Percentiles rank a stretch among this genome's conserved stretches.
Evolutionary conservation across 345 rosid genomes (phyloP).

Genomic region (Aquilaria sinensis): DNA sequence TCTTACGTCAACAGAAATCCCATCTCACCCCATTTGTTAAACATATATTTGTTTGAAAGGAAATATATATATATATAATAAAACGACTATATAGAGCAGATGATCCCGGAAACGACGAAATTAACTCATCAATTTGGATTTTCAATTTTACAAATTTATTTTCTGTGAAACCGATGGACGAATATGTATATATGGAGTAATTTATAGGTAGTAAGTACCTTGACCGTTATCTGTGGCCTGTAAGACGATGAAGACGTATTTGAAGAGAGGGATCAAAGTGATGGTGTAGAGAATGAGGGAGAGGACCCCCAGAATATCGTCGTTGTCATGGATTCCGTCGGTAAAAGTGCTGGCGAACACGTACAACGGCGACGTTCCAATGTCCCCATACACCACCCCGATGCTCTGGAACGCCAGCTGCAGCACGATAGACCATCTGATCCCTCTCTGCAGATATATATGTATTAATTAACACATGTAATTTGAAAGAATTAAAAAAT

Average conservation of each 20-base stretch:
- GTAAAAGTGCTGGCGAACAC: constrained; percentile 33
- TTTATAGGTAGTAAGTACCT: constrained; percentile 14
- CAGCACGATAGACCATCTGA: constrained; percentile 29
- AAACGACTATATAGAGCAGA: too few species aligned
- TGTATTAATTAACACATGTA: not conserved
- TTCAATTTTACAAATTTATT: too few species aligned
- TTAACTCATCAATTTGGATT: too few species aligned
- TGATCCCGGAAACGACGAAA: too few species aligned
- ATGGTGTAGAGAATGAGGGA: constrained; percentile 49
- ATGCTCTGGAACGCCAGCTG: constrained; percentile 57
- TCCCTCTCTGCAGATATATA: constrained; percentile 2
- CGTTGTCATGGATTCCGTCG: constrained; percentile 28
- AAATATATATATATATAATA: too few species aligned
- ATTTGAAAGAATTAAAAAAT: too few species aligned
- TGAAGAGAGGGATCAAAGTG: constrained; percentile 45
- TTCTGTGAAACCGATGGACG: too few species aligned
- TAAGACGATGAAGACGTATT: constrained; percentile 47
- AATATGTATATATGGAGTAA: too few species aligned
- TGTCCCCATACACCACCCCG: constrained; percentile 54
- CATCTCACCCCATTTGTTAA: too few species aligned
- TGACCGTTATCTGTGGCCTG: constrained; percentile 56
- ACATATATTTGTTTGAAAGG: too few species aligned
- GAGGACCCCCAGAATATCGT: constrained; percentile 50
- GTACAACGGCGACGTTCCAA: constrained; percentile 59
- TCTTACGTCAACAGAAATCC: too few species aligned